Conservation (phyloP, 306 rosid species). For the Albizia julibrissin region DNA sequence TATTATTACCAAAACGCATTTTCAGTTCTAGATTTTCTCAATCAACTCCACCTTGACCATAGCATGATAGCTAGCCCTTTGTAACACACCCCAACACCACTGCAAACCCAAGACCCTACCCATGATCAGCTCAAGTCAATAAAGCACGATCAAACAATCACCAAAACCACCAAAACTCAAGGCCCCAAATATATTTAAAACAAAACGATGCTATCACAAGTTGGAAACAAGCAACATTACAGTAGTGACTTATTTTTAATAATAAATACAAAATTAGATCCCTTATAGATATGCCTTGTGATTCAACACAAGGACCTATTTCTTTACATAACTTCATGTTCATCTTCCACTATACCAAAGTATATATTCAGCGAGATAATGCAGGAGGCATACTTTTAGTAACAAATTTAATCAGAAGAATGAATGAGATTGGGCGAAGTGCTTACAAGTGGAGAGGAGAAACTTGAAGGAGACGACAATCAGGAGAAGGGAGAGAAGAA, state of each 20-base stretch:
- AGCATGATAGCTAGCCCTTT: neutral
- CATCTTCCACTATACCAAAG: neutral
- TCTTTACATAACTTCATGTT: neutral
- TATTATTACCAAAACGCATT: neutral
- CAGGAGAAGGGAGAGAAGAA: constrained; percentile 87
- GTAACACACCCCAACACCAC: neutral
- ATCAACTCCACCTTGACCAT: neutral
- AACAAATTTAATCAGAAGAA: neutral
- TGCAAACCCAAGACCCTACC: neutral
- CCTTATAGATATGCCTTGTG: neutral
- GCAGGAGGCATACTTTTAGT: neutral
- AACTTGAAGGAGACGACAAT: constrained; percentile 78
- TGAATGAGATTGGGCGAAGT: neutral
- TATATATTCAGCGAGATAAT: neutral
- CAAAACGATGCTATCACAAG: constrained; percentile 16
- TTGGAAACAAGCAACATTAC: neutral
- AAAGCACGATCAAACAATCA: neutral
- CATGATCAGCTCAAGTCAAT: neutral
- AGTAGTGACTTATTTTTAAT: neutral
- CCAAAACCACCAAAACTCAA: neutral
- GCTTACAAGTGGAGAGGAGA: constrained; percentile 87
- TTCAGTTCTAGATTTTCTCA: neutral
- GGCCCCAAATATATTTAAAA: neutral
- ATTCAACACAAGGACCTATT: neutral
- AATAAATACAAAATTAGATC: neutral